A percentile compares a stretch with the other conserved stretches of the same genome.
These are phyloP conservation scores for Haberlea rhodopensis DNA, from an alignment of 257 asterid species.

Conservation along the genomic window DNA sequence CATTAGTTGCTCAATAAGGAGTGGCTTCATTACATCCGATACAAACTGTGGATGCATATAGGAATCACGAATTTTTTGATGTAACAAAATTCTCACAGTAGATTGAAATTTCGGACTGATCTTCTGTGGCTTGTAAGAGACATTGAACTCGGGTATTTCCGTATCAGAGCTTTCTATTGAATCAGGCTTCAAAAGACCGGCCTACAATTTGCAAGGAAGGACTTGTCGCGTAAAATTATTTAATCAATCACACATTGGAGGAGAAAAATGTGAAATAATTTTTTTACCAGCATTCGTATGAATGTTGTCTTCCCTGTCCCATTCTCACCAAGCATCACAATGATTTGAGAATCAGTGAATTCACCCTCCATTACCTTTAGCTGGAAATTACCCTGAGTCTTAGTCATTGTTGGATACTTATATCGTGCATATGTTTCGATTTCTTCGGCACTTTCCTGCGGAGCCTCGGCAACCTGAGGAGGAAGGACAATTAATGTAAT, in stretches of 20 bases:
- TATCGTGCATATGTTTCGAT: conserved; percentile 83
- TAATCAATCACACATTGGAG: background rate
- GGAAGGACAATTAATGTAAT: conserved; percentile 8
- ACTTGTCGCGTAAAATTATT: conserved; percentile 3
- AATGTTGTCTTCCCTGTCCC: too few species aligned
- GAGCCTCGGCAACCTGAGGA: conserved; percentile 87
- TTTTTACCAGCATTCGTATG: conserved; percentile 90
- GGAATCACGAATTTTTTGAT: too few species aligned
- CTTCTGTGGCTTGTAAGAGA: too few species aligned
- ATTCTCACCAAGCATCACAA: too few species aligned
- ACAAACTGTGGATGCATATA: too few species aligned
- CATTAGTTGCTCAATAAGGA: too few species aligned
- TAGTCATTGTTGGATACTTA: conserved; percentile 80
- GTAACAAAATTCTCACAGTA: too few species aligned
- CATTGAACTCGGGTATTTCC: conserved; percentile 93
- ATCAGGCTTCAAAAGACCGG: too few species aligned
- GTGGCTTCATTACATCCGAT: too few species aligned
- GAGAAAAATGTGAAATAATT: too few species aligned
- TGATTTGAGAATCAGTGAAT: too few species aligned
- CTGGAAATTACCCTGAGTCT: conserved; percentile 86
- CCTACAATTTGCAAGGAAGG: conserved; percentile 44
- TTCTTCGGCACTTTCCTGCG: conserved; percentile 90
- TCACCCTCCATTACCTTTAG: conserved; percentile 94
- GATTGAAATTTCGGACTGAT: too few species aligned
- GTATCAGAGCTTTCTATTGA: conserved; percentile 61